Evolutionary conservation across 2,329 filamentous ascomycete genomes (phyloP), one percentile per base, ranked within the genome.

Genomic region (Colletotrichum siamense): DNA sequence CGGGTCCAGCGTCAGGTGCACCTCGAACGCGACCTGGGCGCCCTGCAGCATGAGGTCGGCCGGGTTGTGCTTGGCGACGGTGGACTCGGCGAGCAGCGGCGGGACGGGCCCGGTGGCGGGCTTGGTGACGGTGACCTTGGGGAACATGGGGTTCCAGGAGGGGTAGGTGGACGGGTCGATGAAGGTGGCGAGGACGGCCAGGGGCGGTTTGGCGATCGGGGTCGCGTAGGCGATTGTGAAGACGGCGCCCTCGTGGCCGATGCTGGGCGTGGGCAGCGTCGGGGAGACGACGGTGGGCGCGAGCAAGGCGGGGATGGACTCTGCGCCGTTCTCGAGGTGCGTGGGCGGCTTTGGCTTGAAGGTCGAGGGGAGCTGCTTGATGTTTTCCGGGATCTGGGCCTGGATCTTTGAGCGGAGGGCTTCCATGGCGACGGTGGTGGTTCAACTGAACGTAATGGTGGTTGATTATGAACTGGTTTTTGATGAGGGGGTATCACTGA

Each of bases 101-200:
- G 78, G 72, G 61, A 75, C 57, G 59, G 69, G 26, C 66, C 76
- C 69, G 34, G 70, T 65, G 12, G 71, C 30, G 12, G 80, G 77
- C 62, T 80, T 77, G 66, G 77, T 76, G 73, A 86, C 78, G 57
- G 77, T 80, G 70, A 80, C 79, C 36, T 76, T 74, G 5, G 81
- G 82, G 69, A 82, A 77, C 77, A 84, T 86, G 61, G 78, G 78
- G 80, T 86, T 86, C 84, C 85, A 86, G n/a, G 75, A 59, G 6
- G 81, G 79, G 79, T 84, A 87, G 9, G 80, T 78, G 24, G 80
- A 57, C 30, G 83, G 77, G 59, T 84, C 79, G 59, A 84, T 78
- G 36, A 85, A 44, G 61, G 82, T 76, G 69, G 80, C 79, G 61
- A 85, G 77, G 67, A 82, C 84, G 32, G 77, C 77, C 10, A 75